Evolutionary conservation across 805 yeast genomes (phyloP).

Genomic region (Kregervanrija pseudodelftensis): DNA sequence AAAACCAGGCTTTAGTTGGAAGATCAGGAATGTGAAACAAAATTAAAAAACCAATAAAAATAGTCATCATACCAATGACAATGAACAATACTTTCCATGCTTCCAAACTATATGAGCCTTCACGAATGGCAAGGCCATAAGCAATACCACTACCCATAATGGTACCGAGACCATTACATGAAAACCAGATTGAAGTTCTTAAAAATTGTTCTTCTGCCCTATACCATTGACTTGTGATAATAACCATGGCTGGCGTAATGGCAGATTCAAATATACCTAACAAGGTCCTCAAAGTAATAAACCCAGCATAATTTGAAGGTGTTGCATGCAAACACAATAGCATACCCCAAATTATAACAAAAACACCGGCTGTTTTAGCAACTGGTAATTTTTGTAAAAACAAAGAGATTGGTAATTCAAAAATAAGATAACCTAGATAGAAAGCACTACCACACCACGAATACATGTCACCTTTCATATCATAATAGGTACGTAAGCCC

Average conservation of each 20-base stretch:
- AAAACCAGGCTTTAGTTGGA: conserved; percentile 29
- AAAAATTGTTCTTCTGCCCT: conserved; percentile 27
- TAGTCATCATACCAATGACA: conserved; percentile 28
- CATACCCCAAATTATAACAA: conserved; percentile 38
- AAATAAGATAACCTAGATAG: conserved; percentile 39
- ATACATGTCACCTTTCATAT: conserved; percentile 37
- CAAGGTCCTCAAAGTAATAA: conserved; percentile 40
- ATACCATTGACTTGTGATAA: conserved; percentile 27
- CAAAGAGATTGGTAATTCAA: conserved; percentile 45
- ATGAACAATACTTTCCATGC: conserved; percentile 29
- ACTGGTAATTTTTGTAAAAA: conserved; percentile 39
- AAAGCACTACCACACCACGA: conserved; percentile 25
- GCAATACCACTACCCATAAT: conserved; percentile 28
- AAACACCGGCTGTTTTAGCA: conserved; percentile 28
- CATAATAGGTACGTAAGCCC: conserved; percentile 44
- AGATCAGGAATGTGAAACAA: conserved; percentile 25
- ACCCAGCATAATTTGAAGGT: conserved; percentile 39
- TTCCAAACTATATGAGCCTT: conserved; percentile 15
- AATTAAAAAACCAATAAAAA: conserved; percentile 27
- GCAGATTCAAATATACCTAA: conserved; percentile 38
- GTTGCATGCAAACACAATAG: conserved; percentile 41
- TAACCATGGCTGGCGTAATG: conserved; percentile 30
- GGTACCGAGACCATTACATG: conserved; percentile 24
- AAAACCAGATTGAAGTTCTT: conserved; percentile 19
- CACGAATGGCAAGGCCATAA: conserved; percentile 25